Base-by-base conservation (phyloP, 495 filamentous ascomycete species). In the Podospora comata region DNA sequence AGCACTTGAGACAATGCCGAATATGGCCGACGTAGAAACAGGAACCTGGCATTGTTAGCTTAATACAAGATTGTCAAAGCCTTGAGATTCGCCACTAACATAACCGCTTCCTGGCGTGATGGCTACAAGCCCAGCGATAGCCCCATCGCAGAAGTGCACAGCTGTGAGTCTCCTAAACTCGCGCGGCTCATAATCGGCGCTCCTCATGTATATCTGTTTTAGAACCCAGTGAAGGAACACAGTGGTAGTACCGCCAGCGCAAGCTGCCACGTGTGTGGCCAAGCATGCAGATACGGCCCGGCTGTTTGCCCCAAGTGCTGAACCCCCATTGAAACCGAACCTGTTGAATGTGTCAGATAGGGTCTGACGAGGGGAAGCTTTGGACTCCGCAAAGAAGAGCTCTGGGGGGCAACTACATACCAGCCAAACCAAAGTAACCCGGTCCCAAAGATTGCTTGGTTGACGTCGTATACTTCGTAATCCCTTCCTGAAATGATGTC, bases 311-410 rank as follows among this genome's bases (percentile, higher is more conserved):
- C 55, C 55, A 5, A 58, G 13, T 58, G 55, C 55, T 13, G 55
- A 58, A 11, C 55, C 55, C 2, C 55, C 55, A 58, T 58, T 58
- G 55, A 58, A 58, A 4, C 55, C 55, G 13, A 58, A 58, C 39
- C 39, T 39, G 34, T 23, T 11, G 11, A 39, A 5, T 39, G 34
- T 6, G 1, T 39, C 11, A 39, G 34, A 39, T 39, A 2, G 34
- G 34, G 34, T 11, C 5, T 39, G 5, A 39, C 11, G 1, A 39
- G 11, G 34, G 34, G 34, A 39, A 5, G 34, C 5, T 39, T 23
- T 23, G 23, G 23, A 23, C 23, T 23, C 23, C 23, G 34, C 34
- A 11, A 39, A 6, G 34, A 39, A 39, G 6, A 39, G 23, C 23
- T 2, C 23, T 23, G 23, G 23, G 11, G 11, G 34, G 0, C 3